phyloP scores from a whole-genome alignment of 2,329 filamentous ascomycete genomes.

The Rhinocladiella similis region DNA sequence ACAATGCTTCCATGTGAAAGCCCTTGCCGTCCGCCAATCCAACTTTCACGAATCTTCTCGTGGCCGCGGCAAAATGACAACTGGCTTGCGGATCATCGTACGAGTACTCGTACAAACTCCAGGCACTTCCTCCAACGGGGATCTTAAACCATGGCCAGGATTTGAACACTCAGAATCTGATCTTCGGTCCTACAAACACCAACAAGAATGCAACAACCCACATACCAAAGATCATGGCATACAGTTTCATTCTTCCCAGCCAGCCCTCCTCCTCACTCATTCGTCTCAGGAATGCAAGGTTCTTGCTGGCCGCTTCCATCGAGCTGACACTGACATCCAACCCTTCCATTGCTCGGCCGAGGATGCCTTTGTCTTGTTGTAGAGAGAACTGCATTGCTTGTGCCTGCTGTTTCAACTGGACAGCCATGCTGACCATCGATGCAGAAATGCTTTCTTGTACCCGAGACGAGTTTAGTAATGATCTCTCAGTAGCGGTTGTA shows the following conservation, averaged over 20 bases:
- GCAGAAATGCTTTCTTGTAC: conserved; percentile 83
- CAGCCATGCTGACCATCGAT: conserved; percentile 78
- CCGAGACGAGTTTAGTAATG: conserved; percentile 72
- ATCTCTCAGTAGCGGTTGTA: conserved; percentile 60
- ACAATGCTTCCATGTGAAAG: not conserved
- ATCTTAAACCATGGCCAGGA: not conserved
- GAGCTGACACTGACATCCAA: conserved; percentile 74
- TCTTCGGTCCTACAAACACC: conserved; percentile 83
- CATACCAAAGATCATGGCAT: conserved; percentile 77
- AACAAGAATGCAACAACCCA: conserved; percentile 76
- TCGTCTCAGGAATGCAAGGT: conserved; percentile 73
- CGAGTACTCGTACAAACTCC: not conserved
- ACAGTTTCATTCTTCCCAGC: conserved; percentile 81
- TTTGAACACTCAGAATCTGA: conserved; percentile 68
- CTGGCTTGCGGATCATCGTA: not conserved
- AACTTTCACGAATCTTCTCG: conserved; percentile 6
- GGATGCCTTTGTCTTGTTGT: conserved; percentile 62
- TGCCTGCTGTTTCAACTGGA: conserved; percentile 38
- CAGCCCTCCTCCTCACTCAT: conserved; percentile 89
- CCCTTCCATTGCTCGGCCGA: conserved; percentile 70
- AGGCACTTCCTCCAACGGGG: not conserved
- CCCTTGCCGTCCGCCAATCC: not conserved
- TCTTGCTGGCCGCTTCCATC: conserved; percentile 72
- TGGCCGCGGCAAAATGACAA: not conserved
- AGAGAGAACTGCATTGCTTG: conserved; percentile 27